Conservation (phyloP, 345 rosid species). For the Jatropha curcas region DNA sequence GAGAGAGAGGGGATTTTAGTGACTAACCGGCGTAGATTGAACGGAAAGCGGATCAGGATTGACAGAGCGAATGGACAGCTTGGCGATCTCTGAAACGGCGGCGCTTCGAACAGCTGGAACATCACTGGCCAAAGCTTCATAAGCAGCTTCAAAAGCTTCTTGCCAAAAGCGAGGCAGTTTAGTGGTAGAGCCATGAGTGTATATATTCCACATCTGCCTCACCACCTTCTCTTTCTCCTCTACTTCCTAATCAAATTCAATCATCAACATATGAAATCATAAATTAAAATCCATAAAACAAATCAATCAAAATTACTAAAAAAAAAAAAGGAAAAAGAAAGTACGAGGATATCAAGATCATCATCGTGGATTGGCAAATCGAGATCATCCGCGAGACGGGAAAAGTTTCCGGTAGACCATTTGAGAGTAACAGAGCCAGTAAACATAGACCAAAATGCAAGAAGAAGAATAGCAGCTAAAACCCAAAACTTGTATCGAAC, state of each 20-base stretch:
- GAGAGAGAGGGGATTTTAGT: neutral
- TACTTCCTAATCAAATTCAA: conserved; percentile 47
- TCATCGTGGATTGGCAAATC: conserved; percentile 46
- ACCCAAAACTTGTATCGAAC: conserved; percentile 68
- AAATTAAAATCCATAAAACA: neutral
- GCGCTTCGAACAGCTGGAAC: conserved; percentile 42
- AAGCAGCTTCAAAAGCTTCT: conserved; percentile 80
- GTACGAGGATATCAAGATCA: conserved; percentile 75
- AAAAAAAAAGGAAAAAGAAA: neutral
- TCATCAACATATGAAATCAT: neutral
- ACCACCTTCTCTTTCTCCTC: conserved; percentile 82
- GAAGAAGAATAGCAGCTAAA: conserved; percentile 59
- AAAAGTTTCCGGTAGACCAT: conserved; percentile 53
- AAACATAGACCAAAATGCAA: conserved; percentile 81
- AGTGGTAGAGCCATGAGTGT: conserved; percentile 52
- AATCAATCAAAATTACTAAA: neutral
- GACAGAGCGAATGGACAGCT: conserved; percentile 48
- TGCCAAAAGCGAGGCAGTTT: conserved; percentile 69
- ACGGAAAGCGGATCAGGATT: conserved; percentile 31
- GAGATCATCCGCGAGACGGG: conserved; percentile 34
- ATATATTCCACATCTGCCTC: conserved; percentile 78
- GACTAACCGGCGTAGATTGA: conserved; percentile 23
- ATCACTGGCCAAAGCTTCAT: conserved; percentile 65
- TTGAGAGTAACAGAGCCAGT: conserved; percentile 80
- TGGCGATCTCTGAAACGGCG: conserved; percentile 80